Evolutionary conservation across 345 rosid genomes (phyloP), one percentile per base, ranked within the genome.

Genomic region (Citrus hindsii): DNA sequence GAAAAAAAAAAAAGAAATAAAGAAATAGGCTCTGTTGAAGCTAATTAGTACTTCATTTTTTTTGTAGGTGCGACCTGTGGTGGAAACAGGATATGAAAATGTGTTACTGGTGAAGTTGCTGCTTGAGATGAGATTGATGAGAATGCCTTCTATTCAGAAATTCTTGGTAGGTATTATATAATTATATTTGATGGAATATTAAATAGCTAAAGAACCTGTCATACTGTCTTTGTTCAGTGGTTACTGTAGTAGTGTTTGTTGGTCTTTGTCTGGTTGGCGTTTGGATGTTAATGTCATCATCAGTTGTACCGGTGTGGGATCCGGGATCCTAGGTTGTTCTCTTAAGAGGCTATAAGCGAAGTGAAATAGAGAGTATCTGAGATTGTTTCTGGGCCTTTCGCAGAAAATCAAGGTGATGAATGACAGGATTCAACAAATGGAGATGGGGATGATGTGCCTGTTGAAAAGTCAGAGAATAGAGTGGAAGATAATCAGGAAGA

Each of bases 201-300:
- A 30, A 30, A 30, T 30, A 3, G 32, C 32, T 30, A 30, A 30
- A 30, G 4, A 30, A 3, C 32, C 4, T 30, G 32, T 33, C 37
- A 33, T 0, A 33, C 37, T 33, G 5, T 33, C 35, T 33, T 82
- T 91, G 93, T 74, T 90, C 91, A 19, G 87, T 92, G 19, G 85
- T 91, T 77, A 85, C 87, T 42, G 75, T 91, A 32, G 91, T 86
- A 71, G 88, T 86, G n/a, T 46, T 93, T 74, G 90, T 92, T 77
- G 87, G 90, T 59, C 80, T 93, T 12, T 87, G 89, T 85, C 85
- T 95, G 78, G 89, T 92, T 79, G 98, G 97, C 24, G 85, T 87
- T 48, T 95, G 98, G 98, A 91, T 87, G 91, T 85, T 92, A 79
- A 90, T 92, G 86, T 88, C 98, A 22, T 89, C 97, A 14, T 88